Percentiles rank a stretch among this genome's conserved stretches.
Conservation (phyloP, 1,284 basidiomycete genomes). For the Sanghuangporus weigelae region DNA sequence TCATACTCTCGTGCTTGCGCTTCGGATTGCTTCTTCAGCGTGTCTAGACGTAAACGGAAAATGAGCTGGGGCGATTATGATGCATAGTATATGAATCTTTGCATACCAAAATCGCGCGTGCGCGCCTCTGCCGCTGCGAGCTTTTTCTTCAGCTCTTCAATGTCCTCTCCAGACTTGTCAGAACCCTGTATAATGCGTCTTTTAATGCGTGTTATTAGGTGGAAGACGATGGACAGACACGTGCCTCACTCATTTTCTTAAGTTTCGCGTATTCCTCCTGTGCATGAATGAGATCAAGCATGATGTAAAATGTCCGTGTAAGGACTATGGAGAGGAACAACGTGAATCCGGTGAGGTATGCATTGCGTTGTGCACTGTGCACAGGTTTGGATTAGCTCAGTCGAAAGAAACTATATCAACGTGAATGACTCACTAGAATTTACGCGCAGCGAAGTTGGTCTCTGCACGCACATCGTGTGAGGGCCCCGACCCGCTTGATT, state of each 20-base stretch:
- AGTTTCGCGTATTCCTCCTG: slow-evolving; percentile 85
- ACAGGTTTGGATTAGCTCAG: neutral
- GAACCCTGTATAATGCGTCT: slow-evolving; percentile 29
- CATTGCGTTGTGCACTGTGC: slow-evolving; percentile 73
- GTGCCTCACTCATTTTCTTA: slow-evolving; percentile 55
- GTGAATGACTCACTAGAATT: slow-evolving; percentile 76
- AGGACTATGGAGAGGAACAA: slow-evolving; percentile 93
- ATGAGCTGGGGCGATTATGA: neutral
- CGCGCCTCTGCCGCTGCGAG: slow-evolving; percentile 43
- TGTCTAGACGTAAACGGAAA: slow-evolving; percentile 40
- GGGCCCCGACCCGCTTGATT: slow-evolving; percentile 45
- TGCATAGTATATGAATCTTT: neutral
- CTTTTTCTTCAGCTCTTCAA: slow-evolving; percentile 62
- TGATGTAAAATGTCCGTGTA: slow-evolving; percentile 88
- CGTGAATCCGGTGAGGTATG: slow-evolving; percentile 89
- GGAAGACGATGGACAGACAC: slow-evolving; percentile 21
- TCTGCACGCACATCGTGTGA: slow-evolving; percentile 71
- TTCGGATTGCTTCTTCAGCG: slow-evolving; percentile 77
- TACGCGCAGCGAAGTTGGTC: slow-evolving; percentile 81
- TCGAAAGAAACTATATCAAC: neutral
- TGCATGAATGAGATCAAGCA: slow-evolving; percentile 84
- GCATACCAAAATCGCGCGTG: slow-evolving; percentile 67
- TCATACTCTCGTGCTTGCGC: slow-evolving; percentile 79
- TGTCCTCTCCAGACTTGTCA: slow-evolving; percentile 37
- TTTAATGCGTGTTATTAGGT: neutral